Base-by-base conservation (phyloP, 2,329 filamentous ascomycete species). In the Cercospora zeina region DNA sequence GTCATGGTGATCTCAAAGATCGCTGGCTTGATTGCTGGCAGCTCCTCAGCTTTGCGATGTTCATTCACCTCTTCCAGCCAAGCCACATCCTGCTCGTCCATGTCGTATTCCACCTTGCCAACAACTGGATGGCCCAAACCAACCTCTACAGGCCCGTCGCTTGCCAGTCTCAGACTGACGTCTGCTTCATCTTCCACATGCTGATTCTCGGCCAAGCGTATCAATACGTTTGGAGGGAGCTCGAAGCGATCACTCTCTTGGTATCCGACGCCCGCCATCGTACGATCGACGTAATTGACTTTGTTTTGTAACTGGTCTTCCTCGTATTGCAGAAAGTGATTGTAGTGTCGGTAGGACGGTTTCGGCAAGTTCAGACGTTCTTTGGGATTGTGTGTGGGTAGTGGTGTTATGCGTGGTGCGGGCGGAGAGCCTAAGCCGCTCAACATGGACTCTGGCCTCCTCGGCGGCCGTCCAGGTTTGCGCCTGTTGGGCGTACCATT, bases 61-160 rank as follows among this genome's bases (percentile, higher is more conserved):
- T 81, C 78, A 71, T 99, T 99, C 73, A 93, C 86, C 39, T 87
- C 85, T 69, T 95, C 89, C 27, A 99, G 81, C 95, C 95, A 99
- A 79, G 93, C 91, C 68, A 96, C 92, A 75, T 99, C 95, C 73
- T 99, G 95, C 77, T 99, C 95, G 73, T 99, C 95, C 95, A 99
- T 99, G 75, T 99, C 95, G 75, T 99, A 99, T 74, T 99, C 95
- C 19, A 99, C 95, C 61, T 91, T 87, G 11, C 91, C 91, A 39
- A 96, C 73, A 10, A 76, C 72, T 19, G 78, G 73, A 3, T 74
- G 83, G 4, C 80, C 78, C 39, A 80, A 77, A 58, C 83, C 80
- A 5, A 78, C 73, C 50, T 90, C 87, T 10, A 57, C 61, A n/a
- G 67, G 67, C 8, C 82, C 83, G 54, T 90, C 89, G 16, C 79